Evolutionary conservation across 768 basidiomycete species (phyloP).

Genomic region (Boletus coccyginus): DNA sequence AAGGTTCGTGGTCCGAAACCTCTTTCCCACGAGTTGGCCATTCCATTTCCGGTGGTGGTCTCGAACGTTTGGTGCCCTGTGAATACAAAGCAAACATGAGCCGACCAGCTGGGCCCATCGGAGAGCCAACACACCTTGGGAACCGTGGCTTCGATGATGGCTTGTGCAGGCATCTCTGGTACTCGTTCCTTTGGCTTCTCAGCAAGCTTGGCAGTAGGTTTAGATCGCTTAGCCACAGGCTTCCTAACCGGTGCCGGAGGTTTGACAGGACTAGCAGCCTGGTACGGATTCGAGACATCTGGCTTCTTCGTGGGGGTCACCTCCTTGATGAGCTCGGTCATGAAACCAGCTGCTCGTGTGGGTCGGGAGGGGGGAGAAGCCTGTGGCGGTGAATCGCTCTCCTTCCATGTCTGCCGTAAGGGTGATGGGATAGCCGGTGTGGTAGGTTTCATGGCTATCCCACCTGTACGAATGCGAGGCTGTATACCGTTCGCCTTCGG

Average conservation of each 20-base stretch:
- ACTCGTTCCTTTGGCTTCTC: slow-evolving; percentile 31
- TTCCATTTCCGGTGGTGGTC: slow-evolving; percentile 61
- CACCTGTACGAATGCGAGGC: slow-evolving; percentile 42
- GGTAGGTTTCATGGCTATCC: slow-evolving; percentile 46
- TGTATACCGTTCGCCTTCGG: slow-evolving; percentile 27
- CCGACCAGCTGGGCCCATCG: slow-evolving; percentile 1
- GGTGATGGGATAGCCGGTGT: slow-evolving; percentile 70
- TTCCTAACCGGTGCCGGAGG: slow-evolving; percentile 46
- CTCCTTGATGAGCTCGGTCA: slow-evolving; percentile 70
- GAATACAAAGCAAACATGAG: slow-evolving; percentile 3
- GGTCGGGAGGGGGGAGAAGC: slow-evolving; percentile 36
- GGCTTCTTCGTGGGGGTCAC: slow-evolving; percentile 61
- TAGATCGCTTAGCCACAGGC: slow-evolving; percentile 38
- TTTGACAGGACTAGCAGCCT: slow-evolving; percentile 64
- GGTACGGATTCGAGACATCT: slow-evolving; percentile 77
- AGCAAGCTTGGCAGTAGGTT: slow-evolving; percentile 32
- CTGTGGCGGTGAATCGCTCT: slow-evolving; percentile 39
- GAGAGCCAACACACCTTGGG: slow-evolving; percentile 54
- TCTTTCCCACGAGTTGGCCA: slow-evolving; percentile 24
- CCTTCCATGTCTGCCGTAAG: slow-evolving; percentile 69
- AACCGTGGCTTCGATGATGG: slow-evolving; percentile 74
- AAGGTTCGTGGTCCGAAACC: slow-evolving; percentile 6
- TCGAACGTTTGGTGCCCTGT: slow-evolving; percentile 76
- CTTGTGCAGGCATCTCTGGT: slow-evolving; percentile 49
- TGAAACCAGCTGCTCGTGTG: slow-evolving; percentile 65